Conservation (phyloP, 768 basidiomycete species). For the Ramaria sp. region DNA sequence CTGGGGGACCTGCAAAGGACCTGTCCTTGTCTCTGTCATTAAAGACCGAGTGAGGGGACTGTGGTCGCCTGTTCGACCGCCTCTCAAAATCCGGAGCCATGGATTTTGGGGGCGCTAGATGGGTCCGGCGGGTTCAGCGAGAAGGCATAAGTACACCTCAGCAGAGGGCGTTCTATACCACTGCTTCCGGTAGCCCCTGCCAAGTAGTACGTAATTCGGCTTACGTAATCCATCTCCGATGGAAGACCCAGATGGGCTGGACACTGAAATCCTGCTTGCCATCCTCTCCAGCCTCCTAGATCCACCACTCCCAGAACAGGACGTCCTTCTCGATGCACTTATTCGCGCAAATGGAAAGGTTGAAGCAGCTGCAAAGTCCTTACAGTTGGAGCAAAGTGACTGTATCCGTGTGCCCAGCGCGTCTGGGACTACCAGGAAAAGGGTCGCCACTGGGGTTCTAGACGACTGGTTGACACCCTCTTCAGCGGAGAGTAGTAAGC, state of each 20-base stretch:
- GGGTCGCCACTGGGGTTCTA: constrained; percentile 25
- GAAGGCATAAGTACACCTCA: background rate
- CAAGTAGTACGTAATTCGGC: background rate
- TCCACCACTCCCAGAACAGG: constrained; percentile 23
- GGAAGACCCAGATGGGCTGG: constrained; percentile 16
- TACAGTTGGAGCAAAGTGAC: background rate
- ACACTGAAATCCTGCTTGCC: constrained; percentile 62
- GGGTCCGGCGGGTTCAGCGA: background rate
- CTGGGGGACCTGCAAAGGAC: constrained; percentile 18
- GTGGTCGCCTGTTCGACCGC: background rate
- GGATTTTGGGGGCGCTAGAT: background rate
- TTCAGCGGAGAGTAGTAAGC: constrained; percentile 13
- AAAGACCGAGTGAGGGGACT: background rate
- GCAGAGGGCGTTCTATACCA: background rate
- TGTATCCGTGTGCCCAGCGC: constrained; percentile 5
- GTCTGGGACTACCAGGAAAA: constrained; percentile 38
- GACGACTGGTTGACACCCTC: constrained; percentile 43
- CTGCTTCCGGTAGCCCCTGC: background rate
- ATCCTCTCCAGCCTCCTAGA: constrained; percentile 52
- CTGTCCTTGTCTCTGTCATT: constrained; percentile 5
- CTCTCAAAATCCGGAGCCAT: constrained; percentile 2
- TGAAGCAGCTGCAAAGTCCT: constrained; percentile 31
- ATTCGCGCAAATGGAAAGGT: constrained; percentile 47
- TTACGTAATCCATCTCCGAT: background rate
- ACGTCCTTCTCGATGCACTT: constrained; percentile 47